phyloP scores from a whole-genome alignment of 352 stramenopile genomes.

The Phytopythium oedochilum region DNA sequence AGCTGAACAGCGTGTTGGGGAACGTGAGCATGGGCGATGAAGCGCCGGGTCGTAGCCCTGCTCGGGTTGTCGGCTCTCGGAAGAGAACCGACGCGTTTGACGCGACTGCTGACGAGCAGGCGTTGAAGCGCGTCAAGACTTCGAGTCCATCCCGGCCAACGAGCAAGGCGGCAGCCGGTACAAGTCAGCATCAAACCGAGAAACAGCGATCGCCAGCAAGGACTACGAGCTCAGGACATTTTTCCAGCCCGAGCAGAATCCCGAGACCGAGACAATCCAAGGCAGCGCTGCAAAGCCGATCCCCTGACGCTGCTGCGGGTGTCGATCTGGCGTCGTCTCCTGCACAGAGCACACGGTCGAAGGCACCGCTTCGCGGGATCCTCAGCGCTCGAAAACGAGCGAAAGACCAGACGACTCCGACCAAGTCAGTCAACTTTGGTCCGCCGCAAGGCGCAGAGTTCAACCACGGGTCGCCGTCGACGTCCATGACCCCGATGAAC shows the following conservation, averaged over 20 bases:
- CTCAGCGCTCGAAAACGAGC: slow-evolving; percentile 66
- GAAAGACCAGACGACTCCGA: slow-evolving; percentile 50
- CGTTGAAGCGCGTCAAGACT: slow-evolving; percentile 10
- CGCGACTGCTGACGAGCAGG: neutral
- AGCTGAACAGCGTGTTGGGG: slow-evolving; percentile 25
- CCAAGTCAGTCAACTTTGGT: slow-evolving; percentile 83
- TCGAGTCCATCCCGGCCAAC: neutral
- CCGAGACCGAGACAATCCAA: neutral
- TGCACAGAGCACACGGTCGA: neutral
- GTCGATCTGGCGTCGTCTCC: neutral
- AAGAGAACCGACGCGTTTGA: slow-evolving; percentile 22
- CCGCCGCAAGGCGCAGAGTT: slow-evolving; percentile 76
- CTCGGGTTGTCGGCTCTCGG: slow-evolving; percentile 6
- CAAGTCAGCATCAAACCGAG: neutral
- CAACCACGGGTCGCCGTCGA: slow-evolving; percentile 71
- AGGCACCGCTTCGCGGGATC: slow-evolving; percentile 66
- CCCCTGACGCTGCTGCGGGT: neutral
- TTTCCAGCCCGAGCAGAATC: neutral
- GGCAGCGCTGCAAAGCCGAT: neutral
- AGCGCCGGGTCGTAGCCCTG: neutral
- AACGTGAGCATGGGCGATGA: slow-evolving; percentile 3
- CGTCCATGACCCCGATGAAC: slow-evolving; percentile 83
- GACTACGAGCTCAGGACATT: neutral
- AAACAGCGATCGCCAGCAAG: neutral
- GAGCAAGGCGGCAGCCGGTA: neutral